Base-by-base conservation (phyloP, 139 green algal genomes). In the Nannochloris sp. region DNA sequence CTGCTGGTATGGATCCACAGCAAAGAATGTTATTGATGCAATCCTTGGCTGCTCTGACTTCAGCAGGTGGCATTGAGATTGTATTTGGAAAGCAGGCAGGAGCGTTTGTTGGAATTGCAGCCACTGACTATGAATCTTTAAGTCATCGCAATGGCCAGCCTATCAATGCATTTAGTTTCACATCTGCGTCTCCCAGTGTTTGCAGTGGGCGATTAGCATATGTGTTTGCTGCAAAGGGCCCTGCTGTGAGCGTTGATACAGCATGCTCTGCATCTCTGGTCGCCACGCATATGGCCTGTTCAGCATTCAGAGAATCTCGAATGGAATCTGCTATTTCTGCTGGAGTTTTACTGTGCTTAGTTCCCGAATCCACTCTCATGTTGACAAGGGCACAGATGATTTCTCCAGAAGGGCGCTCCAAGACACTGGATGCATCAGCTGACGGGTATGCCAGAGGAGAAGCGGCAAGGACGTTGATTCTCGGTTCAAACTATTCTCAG, bases 391-490 rank as follows among this genome's bases (percentile, higher is more conserved):
- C 70, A 31, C 40, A 43, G 30, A 92, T 95, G 85, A 73, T 96
- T 37, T 74, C 83, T 3, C 46, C 70, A 2, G 86, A 90, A 26
- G 89, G 89, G 25, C 73, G 86, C 28, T 94, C 85, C 74, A 94
- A 93, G 73, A 91, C 88, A 0, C 69, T 95, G 33, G 88, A 95
- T 57, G 85, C 78, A 0, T 65, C 72, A 3, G 88, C 88, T 5
- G 87, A 95, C 51, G 89, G 89, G 23, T 95, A 92, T 48, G 88
- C 86, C 16, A 77, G 86, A 6, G 82, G 80, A n/a, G 89, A 96
- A 68, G 63, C 70, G 26, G 76, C 59, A 49, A 60, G 70, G 3
- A 20, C 53, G 46, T 12, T 66, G 31, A 14, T 66, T 66, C 26
- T 77, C 2, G 46, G 10, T 17, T n/a, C 28, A 17, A 31, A 31